Evolutionary conservation across 768 basidiomycete genomes (phyloP), one percentile per base, ranked within the genome.

Genomic region (Dendrothele bispora): DNA sequence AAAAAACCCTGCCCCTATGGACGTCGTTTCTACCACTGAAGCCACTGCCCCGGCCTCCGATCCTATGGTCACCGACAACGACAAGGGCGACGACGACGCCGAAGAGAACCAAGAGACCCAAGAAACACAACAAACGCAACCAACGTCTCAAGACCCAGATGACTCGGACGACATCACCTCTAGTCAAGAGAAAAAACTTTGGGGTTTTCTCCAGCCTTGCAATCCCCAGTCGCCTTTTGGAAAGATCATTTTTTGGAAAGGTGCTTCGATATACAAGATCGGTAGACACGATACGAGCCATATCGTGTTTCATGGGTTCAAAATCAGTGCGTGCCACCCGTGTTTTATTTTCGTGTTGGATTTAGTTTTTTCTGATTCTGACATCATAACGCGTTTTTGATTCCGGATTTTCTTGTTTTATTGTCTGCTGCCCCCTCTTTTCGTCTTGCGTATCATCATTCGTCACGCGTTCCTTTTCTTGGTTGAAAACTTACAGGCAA

Each of bases 271-370:
- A 2, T 50, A 46, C 30, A 38, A 28, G 30, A 26, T 54, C 17
- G 52, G 52, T 37, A 35, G 52, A 15, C 25, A 47, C 37, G 18
- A 22, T 8, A 6, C 7, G 20, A 54, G 50, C 44, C 12, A 38
- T 5, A 20, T 54, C 20, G 25, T 54, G 25, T 50, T 54, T n/a
- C 52, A 43, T 15, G 52, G 49, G 2, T 50, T 49, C 44, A 64
- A 57, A 50, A 59, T 64, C 53, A 64, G 62, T 62, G 39, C 70
- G 80, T 77, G 50, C 20, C 39, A 42, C 7, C 39, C 27, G 34
- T 27, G 37, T 41, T 39, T 38, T 43, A 38, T 30, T 17, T 4
- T 17, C 47, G 39, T 42, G 15, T 28, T 39, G 35, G 27, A 39
- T 29, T 26, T 49, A 22, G 44, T 45, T 52, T 48, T 27, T 14